Base-by-base conservation (phyloP, 179 eudicot genomes). In the Beta corolliflora region DNA sequence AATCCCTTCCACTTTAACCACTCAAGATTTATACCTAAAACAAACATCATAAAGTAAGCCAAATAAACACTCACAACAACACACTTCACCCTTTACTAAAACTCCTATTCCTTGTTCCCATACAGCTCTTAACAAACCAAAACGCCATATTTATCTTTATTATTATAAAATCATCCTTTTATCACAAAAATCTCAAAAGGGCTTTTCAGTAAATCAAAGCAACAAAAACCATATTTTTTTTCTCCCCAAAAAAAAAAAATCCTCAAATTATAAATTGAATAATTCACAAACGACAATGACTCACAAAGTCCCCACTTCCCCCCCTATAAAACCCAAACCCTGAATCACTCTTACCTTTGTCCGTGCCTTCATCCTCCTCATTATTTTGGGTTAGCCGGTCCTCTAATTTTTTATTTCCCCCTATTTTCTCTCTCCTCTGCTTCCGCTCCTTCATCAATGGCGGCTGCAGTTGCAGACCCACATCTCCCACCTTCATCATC, bases 381-480 rank as follows among this genome's bases (percentile, higher is more conserved):
- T 81, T 9, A 16, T 45, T 41, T 41, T 55, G 53, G 78, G 48
- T 77, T 82, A 15, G 65, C 55, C 78, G 84, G 84, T 78, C 84
- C 81, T 25, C 29, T 25, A 25, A 25, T 25, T 25, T 25, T 25
- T 25, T 0, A 16, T 52, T 31, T 19, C 19, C 45, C 46, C 29
- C 76, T 3, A 46, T 12, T 68, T 54, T 21, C 56, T 36, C 46
- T 55, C 71, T 23, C 18, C 46, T 25, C 29, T 25, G 29, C 29
- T 25, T 10, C 68, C 68, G 48, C 55, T 50, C 36, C 46, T 31
- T 50, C 46, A 16, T 44, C 81, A 25, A 85, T 85, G 87, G 85
- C 87, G 80, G 78, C 87, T 44, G 82, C 82, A 41, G 68, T 77
- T 0, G 76, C 85, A 58, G 82, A 81, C 5, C 73, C 75, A 15